Percentiles rank a stretch among this genome's conserved stretches.
Conservation (phyloP, 495 filamentous ascomycete species). For the Jackrogersella minutella region DNA sequence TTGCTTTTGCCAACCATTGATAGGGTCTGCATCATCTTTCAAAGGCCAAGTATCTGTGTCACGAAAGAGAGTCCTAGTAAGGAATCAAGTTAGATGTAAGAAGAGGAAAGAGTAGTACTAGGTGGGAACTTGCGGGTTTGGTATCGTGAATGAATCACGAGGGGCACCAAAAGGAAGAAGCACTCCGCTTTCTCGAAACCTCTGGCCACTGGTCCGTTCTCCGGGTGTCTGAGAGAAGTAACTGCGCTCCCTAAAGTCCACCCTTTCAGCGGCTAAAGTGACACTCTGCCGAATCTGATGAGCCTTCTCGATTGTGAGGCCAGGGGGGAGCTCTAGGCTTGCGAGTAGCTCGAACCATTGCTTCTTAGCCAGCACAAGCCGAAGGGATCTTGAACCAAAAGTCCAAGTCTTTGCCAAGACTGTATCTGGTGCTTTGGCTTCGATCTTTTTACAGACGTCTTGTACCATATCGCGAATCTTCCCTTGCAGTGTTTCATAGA, state of each 20-base stretch:
- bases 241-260: conserved; percentile 37
- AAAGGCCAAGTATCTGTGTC: conserved; percentile 21
- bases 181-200: conserved; percentile 44
- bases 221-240: conserved; percentile 19
- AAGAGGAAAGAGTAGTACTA: background rate
- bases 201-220: conserved; percentile 26
- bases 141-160: conserved; percentile 36
- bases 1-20: conserved; percentile 31
- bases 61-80: conserved; percentile 35
- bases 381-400: conserved; percentile 27
- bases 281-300: conserved; percentile 31
- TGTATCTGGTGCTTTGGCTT: conserved; percentile 8
- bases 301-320: conserved; percentile 19
- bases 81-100: background rate
- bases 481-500: conserved; percentile 15
- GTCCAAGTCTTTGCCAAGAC: conserved; percentile 35
- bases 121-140: conserved; percentile 45
- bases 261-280: conserved; percentile 35
- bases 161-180: conserved; percentile 46
- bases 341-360: conserved; percentile 30
- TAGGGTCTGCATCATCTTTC: conserved; percentile 38
- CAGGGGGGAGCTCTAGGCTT: conserved; percentile 29
- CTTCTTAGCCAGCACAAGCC: conserved; percentile 33
- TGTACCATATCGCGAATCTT: conserved; percentile 27
- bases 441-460: conserved; percentile 32